These are phyloP conservation scores for Fraxinus platypoda DNA, from an alignment of 305 asterid species.

Conservation along the genomic window DNA sequence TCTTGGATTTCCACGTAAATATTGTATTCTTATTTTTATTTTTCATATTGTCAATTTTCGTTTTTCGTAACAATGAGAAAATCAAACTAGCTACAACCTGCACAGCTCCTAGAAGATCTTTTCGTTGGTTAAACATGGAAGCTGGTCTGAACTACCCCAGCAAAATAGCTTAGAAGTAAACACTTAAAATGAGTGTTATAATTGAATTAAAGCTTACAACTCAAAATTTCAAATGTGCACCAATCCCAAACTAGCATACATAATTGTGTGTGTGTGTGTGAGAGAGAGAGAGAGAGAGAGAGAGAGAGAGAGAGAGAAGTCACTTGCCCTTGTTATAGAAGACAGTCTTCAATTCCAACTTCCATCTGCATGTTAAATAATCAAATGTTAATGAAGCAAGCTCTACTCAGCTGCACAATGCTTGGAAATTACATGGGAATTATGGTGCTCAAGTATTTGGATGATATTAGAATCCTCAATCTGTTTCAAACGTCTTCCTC, in stretches of 20 bases:
- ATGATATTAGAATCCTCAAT: background rate
- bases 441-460: background rate
- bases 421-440: slow-evolving; percentile 3
- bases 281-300: background rate
- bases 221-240: background rate
- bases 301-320: background rate
- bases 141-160: background rate
- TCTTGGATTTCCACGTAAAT: no score
- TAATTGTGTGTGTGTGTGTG: no score
- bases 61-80: background rate
- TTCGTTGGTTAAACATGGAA: background rate
- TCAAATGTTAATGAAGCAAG: slow-evolving; percentile 9
- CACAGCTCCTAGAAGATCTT: background rate
- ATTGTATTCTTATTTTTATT: no score
- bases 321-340: slow-evolving; percentile 92
- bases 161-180: background rate
- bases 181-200: background rate
- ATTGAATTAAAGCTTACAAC: background rate
- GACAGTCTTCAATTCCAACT: slow-evolving; percentile 98
- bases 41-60: no score
- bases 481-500: slow-evolving; percentile 8
- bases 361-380: slow-evolving; percentile 71
- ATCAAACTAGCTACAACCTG: background rate
- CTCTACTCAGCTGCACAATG: background rate
- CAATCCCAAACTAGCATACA: background rate